Conservation (phyloP, 1,284 basidiomycete genomes). For the Fomitopsis pinicola region DNA sequence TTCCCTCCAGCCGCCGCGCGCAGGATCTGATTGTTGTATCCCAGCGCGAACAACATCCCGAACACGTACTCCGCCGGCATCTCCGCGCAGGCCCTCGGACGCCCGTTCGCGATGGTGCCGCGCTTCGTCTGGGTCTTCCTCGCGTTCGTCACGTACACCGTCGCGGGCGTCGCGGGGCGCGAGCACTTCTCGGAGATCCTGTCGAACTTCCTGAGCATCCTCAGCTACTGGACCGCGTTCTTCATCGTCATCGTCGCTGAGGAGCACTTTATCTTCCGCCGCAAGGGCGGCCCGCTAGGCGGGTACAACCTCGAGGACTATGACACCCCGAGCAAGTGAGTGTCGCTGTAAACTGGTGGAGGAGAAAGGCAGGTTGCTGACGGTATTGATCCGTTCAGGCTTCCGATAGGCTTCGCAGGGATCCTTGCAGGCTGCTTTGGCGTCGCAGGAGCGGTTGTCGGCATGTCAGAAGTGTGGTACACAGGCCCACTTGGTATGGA, state of each 20-base stretch:
- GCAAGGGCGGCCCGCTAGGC: conserved; percentile 36
- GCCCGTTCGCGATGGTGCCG: conserved; percentile 51
- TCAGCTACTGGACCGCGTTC: conserved; percentile 65
- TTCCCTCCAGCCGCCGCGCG: background rate
- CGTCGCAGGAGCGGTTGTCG: conserved; percentile 42
- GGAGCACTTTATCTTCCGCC: conserved; percentile 56
- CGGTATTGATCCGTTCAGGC: conserved; percentile 19
- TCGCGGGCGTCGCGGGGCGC: conserved; percentile 59
- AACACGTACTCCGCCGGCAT: conserved; percentile 57
- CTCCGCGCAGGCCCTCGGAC: conserved; percentile 52
- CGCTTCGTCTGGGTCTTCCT: conserved; percentile 58
- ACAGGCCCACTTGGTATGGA: conserved; percentile 44
- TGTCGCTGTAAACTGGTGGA: background rate
- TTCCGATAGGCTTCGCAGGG: conserved; percentile 56
- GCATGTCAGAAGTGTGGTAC: conserved; percentile 51
- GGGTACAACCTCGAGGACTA: conserved; percentile 57
- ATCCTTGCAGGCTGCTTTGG: conserved; percentile 44
- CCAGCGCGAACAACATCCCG: conserved; percentile 54
- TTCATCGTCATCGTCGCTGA: conserved; percentile 55
- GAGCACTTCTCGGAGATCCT: conserved; percentile 58
- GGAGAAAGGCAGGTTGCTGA: background rate
- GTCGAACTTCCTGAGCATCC: conserved; percentile 47
- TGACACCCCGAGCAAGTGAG: conserved; percentile 41
- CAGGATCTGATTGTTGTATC: background rate
- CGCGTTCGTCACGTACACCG: conserved; percentile 49